These are phyloP conservation scores for Paxillus involutus DNA, from an alignment of 768 basidiomycete species.

Conservation along the genomic window DNA sequence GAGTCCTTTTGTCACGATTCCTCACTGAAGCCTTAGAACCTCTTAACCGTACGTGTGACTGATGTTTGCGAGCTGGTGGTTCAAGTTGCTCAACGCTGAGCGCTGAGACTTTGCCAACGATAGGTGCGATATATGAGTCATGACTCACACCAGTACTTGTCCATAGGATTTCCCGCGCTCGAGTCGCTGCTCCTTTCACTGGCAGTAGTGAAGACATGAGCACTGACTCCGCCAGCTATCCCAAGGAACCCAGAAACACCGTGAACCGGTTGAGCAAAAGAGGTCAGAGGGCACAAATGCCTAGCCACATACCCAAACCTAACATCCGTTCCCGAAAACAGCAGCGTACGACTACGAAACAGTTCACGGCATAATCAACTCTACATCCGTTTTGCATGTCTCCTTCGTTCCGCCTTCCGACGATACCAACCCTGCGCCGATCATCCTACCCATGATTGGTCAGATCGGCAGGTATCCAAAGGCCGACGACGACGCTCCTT, in stretches of 20 bases:
- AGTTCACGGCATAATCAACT: conserved; percentile 21
- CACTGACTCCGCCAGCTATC: conserved; percentile 35
- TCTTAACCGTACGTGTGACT: too few relatives aligned
- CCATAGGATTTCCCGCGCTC: too few relatives aligned
- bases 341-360: conserved; percentile 23
- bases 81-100: too few relatives aligned
- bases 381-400: conserved; percentile 22
- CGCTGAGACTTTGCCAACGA: too few relatives aligned
- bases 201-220: too few relatives aligned
- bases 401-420: conserved; percentile 23
- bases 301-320: background rate
- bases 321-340: background rate
- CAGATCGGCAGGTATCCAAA: conserved; percentile 20
- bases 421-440: conserved; percentile 10
- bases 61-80: too few relatives aligned
- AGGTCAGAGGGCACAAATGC: conserved; percentile 9
- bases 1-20: too few relatives aligned
- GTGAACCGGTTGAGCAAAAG: conserved; percentile 26
- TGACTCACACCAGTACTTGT: too few relatives aligned
- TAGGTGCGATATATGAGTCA: too few relatives aligned
- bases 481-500: conserved; percentile 3
- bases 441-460: conserved; percentile 27
- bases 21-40: too few relatives aligned
- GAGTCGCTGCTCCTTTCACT: too few relatives aligned
- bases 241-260: conserved; percentile 25